Conservation (phyloP, 1,284 basidiomycete genomes). For the Fomitopsis pinicola region DNA sequence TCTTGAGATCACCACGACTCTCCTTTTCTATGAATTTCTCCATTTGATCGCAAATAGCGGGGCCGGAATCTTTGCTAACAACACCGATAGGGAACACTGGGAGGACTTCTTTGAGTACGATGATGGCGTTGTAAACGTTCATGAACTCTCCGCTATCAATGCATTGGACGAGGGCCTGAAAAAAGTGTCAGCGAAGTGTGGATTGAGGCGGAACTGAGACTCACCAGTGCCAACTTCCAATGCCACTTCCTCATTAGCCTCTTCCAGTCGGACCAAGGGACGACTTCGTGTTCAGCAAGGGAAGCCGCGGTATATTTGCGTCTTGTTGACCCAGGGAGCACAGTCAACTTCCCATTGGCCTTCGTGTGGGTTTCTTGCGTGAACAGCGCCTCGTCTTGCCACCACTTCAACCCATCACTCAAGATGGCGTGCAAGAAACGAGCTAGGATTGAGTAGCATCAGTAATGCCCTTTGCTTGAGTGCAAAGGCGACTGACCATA, state of each 20-base stretch:
- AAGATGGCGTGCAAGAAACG: slow-evolving; percentile 83
- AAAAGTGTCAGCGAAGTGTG: neutral
- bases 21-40: slow-evolving; percentile 70
- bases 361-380: slow-evolving; percentile 65
- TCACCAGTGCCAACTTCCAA: slow-evolving; percentile 61
- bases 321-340: slow-evolving; percentile 64
- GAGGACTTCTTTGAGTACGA: slow-evolving; percentile 85
- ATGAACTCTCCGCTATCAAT: slow-evolving; percentile 83
- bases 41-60: slow-evolving; percentile 59
- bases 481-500: slow-evolving; percentile 54
- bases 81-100: slow-evolving; percentile 79
- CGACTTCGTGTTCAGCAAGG: slow-evolving; percentile 46
- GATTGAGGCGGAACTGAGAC: neutral
- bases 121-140: slow-evolving; percentile 91
- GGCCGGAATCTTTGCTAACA: slow-evolving; percentile 48
- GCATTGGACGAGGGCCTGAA: slow-evolving; percentile 57
- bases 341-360: slow-evolving; percentile 55
- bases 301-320: slow-evolving; percentile 44
- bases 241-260: slow-evolving; percentile 81
- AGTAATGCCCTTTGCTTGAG: slow-evolving; percentile 1
- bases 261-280: slow-evolving; percentile 72
- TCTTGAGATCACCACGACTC: slow-evolving; percentile 78
- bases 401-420: slow-evolving; percentile 76
- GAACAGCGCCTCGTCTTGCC: slow-evolving; percentile 61
- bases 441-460: slow-evolving; percentile 37